Conservation (phyloP, 192 early-diverging fungal species). For the Phlyctochytrium bullatum region DNA sequence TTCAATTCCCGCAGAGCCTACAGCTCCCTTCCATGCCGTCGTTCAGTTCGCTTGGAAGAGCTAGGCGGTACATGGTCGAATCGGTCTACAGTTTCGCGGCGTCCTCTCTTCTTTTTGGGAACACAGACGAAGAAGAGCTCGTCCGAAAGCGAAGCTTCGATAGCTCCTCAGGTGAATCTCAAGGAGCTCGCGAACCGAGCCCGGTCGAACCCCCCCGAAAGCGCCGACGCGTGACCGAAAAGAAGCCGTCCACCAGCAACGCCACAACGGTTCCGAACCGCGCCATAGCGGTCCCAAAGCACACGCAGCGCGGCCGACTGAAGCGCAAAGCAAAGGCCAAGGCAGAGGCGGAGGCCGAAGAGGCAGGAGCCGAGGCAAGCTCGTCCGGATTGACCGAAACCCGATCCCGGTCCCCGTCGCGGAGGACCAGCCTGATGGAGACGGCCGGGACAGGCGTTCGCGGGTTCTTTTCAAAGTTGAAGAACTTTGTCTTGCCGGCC, state of each 20-base stretch:
- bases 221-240: neutral
- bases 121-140: neutral
- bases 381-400: no score
- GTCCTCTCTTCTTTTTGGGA: neutral
- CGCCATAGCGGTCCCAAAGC: neutral
- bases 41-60: slow-evolving; percentile 3
- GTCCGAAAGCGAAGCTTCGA: neutral
- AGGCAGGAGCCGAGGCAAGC: neutral
- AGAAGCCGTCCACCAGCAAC: neutral
- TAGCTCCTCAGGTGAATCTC: no score
- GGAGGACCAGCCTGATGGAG: neutral
- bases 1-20: neutral
- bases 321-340: neutral
- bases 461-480: neutral
- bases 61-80: slow-evolving; percentile 9
- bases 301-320: neutral
- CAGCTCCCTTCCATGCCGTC: slow-evolving; percentile 1
- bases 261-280: neutral
- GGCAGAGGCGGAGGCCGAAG: neutral
- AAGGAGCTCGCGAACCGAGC: no score
- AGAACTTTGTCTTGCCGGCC: neutral
- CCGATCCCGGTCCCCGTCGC: no score
- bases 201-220: neutral
- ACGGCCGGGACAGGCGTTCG: neutral
- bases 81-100: slow-evolving; percentile 9